These are phyloP conservation scores for Aureoboletus auriporus DNA, from an alignment of 768 basidiomycete species.

Conservation along the genomic window DNA sequence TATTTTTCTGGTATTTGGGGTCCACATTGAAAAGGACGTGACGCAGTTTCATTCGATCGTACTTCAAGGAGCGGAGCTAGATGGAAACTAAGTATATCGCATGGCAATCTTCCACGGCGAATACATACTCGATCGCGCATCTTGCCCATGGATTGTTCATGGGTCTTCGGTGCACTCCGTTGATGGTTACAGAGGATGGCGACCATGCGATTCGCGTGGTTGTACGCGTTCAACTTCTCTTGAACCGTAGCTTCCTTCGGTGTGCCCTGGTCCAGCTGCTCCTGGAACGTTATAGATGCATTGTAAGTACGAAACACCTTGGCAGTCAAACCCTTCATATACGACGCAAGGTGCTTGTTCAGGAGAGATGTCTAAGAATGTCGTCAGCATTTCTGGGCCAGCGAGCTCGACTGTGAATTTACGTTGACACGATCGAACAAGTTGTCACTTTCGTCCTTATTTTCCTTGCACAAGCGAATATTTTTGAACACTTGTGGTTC, in stretches of 20 bases:
- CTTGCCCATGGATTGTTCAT: slow-evolving; percentile 92
- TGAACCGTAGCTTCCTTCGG: slow-evolving; percentile 72
- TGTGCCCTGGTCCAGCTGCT: slow-evolving; percentile 75
- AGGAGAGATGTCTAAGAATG: slow-evolving; percentile 64
- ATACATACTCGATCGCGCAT: slow-evolving; percentile 80
- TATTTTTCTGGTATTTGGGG: slow-evolving; percentile 75
- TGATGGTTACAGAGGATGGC: slow-evolving; percentile 99
- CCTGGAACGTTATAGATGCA: slow-evolving; percentile 93
- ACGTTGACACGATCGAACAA: slow-evolving; percentile 95
- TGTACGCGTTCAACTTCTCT: slow-evolving; percentile 96
- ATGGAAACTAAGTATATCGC: slow-evolving; percentile 4
- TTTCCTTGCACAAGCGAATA: slow-evolving; percentile 93
- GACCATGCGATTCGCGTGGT: slow-evolving; percentile 94
- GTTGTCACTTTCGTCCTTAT: slow-evolving; percentile 82
- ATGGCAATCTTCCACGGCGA: neutral
- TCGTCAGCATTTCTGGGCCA: slow-evolving; percentile 7
- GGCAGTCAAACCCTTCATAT: slow-evolving; percentile 97
- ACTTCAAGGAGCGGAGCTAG: slow-evolving; percentile 88
- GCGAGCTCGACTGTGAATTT: slow-evolving; percentile 3
- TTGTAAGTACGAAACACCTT: slow-evolving; percentile 99
- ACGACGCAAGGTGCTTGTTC: slow-evolving; percentile 88
- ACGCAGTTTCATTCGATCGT: slow-evolving; percentile 96
- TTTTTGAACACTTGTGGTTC: slow-evolving; percentile 97
- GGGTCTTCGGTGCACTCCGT: slow-evolving; percentile 86
- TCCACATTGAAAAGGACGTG: slow-evolving; percentile 80